Evolutionary conservation across 352 stramenopile species (phyloP), one percentile per base, ranked within the genome.

Genomic region (Phytophthora meadii): DNA sequence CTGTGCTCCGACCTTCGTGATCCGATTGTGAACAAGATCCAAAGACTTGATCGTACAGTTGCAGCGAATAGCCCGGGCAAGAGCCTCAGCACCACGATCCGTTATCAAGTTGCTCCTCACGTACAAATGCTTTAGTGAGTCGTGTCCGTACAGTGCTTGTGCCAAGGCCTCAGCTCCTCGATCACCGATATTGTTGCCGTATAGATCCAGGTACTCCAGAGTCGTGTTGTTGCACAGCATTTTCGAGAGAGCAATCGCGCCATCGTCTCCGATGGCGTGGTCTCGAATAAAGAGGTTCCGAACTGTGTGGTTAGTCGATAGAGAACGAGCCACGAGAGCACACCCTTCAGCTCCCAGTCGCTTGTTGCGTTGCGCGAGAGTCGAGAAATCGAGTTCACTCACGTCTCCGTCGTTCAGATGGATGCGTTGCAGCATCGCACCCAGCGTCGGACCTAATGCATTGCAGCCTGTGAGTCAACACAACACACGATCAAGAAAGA

Each of bases 141-240:
- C 83, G 59, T 94, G 81, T 48, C 82, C 83, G 46, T 90, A 90
- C 5, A 94, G 67, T 10, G 80, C 87, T 22, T 90, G 72, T 17
- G 87, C 84, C 12, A 94, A 46, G 27, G 76, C 76, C 30, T 89
- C 65, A 3, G 56, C 82, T 15, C 87, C 87, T 14, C 58, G 72
- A 56, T 92, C 84, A 19, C 79, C 78, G 61, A 94, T 92, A 25
- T 72, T 67, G 66, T 93, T 93, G 44, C 81, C 76, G 40, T 79
- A 87, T 28, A 94, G 37, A 34, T 93, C 82, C 52, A 94, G 59
- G 48, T 81, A 80, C 64, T 90, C 70, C 17, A 94, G 55, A 36
- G 84, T 92, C 27, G 72, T 68, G 68, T 92, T 94, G 57, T 68
- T 72, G 46, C 82, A 84, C 45, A 92, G 62, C 84, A 91, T 91